Percentiles rank a stretch among this genome's conserved stretches.
phyloP scores from a whole-genome alignment of 1,284 basidiomycete genomes.

The Papiliotrema flavescens region DNA sequence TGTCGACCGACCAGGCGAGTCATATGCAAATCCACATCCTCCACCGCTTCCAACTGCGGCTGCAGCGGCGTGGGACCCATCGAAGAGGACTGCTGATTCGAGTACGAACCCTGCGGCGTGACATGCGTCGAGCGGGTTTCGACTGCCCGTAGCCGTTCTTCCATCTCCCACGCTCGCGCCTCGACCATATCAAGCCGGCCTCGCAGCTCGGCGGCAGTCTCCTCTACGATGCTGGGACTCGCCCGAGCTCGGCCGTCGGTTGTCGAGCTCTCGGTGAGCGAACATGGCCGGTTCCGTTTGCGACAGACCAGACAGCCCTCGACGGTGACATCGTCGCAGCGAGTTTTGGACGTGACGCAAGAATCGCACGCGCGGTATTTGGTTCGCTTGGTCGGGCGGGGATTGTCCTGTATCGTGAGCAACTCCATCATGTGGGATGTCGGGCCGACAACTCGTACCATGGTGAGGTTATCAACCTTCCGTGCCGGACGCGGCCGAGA shows the following conservation, averaged over 20 bases:
- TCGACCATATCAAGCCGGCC: neutral
- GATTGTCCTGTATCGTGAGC: neutral
- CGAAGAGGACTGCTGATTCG: neutral
- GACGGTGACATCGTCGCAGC: constrained; percentile 30
- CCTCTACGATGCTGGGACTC: constrained; percentile 1
- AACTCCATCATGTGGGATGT: too few relatives aligned
- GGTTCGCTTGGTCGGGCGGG: constrained; percentile 14
- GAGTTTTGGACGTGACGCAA: constrained; percentile 32
- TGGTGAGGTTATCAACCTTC: too few relatives aligned
- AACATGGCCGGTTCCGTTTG: constrained; percentile 22
- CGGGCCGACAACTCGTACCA: too few relatives aligned
- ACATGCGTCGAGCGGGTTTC: neutral
- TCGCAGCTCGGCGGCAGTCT: neutral
- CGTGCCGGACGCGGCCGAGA: too few relatives aligned
- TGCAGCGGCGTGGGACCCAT: neutral
- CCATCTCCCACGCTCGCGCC: constrained; percentile 3
- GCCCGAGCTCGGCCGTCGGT: neutral
- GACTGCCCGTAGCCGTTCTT: neutral
- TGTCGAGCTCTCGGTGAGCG: constrained; percentile 13
- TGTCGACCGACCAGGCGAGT: neutral
- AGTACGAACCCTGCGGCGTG: neutral
- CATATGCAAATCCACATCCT: neutral
- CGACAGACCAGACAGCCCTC: constrained; percentile 31
- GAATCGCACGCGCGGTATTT: constrained; percentile 31
- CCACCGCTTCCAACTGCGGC: neutral